Percentiles rank a stretch among this genome's conserved stretches.
Conservation (phyloP, 2,329 filamentous ascomycete genomes). For the Talaromyces sp. region DNA sequence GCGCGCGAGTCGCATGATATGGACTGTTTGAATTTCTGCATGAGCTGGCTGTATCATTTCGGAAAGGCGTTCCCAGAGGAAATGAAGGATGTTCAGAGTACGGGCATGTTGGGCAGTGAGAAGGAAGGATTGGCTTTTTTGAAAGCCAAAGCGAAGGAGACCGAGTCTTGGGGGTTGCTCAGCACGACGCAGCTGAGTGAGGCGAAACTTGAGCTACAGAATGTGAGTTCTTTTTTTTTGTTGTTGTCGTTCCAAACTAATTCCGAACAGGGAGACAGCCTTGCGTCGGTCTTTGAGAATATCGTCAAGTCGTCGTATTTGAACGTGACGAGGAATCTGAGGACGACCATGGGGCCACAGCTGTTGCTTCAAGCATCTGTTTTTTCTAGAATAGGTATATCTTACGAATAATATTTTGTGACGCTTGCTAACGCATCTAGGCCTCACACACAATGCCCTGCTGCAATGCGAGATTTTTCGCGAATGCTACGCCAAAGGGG, state of each 20-base stretch:
- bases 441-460: conserved; percentile 49
- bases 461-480: conserved; percentile 68
- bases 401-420: background rate
- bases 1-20: conserved; percentile 90
- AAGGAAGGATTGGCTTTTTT: conserved; percentile 79
- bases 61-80: conserved; percentile 76
- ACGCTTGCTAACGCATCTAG: conserved; percentile 29
- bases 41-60: conserved; percentile 95
- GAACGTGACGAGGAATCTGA: conserved; percentile 70
- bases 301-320: conserved; percentile 79
- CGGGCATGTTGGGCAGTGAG: conserved; percentile 69
- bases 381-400: conserved; percentile 70
- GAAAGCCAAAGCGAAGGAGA: conserved; percentile 78
- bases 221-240: conserved; percentile 49
- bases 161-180: conserved; percentile 78
- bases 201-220: conserved; percentile 70
- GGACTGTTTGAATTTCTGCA: conserved; percentile 85
- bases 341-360: conserved; percentile 67
- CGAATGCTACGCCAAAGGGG: conserved; percentile 61
- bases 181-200: conserved; percentile 81
- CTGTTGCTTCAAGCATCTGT: conserved; percentile 67
- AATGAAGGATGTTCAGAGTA: conserved; percentile 64
- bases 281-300: conserved; percentile 64
- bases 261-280: conserved; percentile 47
- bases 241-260: conserved; percentile 28